A percentile compares a stretch with the other conserved stretches of the same genome.
These are phyloP conservation scores for Neonectria faginata DNA, from an alignment of 2,329 filamentous ascomycete species.

Conservation along the genomic window DNA sequence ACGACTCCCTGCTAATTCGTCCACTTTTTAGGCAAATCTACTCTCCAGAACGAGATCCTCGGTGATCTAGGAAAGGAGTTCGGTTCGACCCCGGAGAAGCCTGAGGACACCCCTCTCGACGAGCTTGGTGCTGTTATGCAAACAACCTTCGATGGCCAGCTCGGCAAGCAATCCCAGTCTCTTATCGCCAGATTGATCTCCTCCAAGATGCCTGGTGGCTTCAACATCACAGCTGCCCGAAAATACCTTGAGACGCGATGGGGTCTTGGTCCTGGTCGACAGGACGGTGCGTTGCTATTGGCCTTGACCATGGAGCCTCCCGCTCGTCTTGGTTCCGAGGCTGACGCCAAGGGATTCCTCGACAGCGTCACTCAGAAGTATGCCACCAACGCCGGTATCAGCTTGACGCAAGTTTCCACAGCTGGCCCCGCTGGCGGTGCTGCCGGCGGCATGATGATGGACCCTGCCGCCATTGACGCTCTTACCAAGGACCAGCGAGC, in stretches of 20 bases:
- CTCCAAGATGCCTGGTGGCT: conserved; percentile 99
- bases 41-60: conserved; percentile 97
- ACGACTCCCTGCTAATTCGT: conserved; percentile 27
- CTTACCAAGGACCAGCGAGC: conserved; percentile 96
- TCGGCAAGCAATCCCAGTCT: conserved; percentile 95
- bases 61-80: conserved; percentile 99
- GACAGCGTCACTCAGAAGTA: conserved; percentile 93
- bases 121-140: conserved; percentile 97
- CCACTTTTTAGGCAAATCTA: conserved; percentile 83
- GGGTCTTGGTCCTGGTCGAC: conserved; percentile 86
- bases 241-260: conserved; percentile 96
- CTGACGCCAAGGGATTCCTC: conserved; percentile 91
- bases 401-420: conserved; percentile 79
- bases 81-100: conserved; percentile 96
- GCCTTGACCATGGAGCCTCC: conserved; percentile 94
- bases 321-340: conserved; percentile 87
- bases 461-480: conserved; percentile 95
- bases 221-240: conserved; percentile 95
- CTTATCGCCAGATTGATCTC: conserved; percentile 95
- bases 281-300: conserved; percentile 89
- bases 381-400: conserved; percentile 84
- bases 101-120: conserved; percentile 95
- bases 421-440: conserved; percentile 78
- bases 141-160: conserved; percentile 97
- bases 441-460: conserved; percentile 98